Evolutionary conservation across 2,329 filamentous ascomycete species (phyloP).

Genomic region (Dactylellina drechsleri): DNA sequence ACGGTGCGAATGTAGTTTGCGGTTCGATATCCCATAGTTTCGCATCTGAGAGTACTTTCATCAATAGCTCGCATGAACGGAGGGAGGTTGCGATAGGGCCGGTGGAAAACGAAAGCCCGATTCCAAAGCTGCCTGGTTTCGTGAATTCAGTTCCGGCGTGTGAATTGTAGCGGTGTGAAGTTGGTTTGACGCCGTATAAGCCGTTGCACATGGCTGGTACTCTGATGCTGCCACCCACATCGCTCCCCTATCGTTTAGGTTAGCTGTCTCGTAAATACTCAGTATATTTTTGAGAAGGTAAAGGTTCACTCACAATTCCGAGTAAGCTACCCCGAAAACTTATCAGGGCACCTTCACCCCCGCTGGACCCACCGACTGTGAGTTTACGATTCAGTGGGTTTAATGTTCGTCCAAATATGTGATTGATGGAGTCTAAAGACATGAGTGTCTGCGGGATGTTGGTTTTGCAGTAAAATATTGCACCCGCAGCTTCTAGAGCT

Average conservation of each 20-base stretch:
- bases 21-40: slow-evolving; percentile 66
- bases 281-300: background rate
- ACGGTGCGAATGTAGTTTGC: slow-evolving; percentile 63
- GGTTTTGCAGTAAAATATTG: slow-evolving; percentile 76
- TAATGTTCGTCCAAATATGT: slow-evolving; percentile 71
- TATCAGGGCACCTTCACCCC: slow-evolving; percentile 72
- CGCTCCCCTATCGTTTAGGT: slow-evolving; percentile 63
- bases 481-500: slow-evolving; percentile 70
- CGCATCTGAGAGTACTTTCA: slow-evolving; percentile 67
- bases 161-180: slow-evolving; percentile 61
- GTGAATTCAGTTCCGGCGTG: slow-evolving; percentile 65
- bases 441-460: slow-evolving; percentile 72
- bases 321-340: slow-evolving; percentile 70
- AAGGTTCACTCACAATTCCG: slow-evolving; percentile 64
- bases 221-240: slow-evolving; percentile 67
- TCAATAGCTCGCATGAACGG: slow-evolving; percentile 67
- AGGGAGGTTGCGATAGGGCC: slow-evolving; percentile 66
- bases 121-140: slow-evolving; percentile 67
- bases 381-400: slow-evolving; percentile 72
- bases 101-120: slow-evolving; percentile 64
- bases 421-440: slow-evolving; percentile 70
- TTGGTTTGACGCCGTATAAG: slow-evolving; percentile 67
- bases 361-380: slow-evolving; percentile 73
- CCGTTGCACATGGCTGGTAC: slow-evolving; percentile 66
- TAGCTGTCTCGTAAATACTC: background rate